Evolutionary conservation across 371 early-diverging fungal species (phyloP).

Genomic region (Cokeromyces recurvatus): DNA sequence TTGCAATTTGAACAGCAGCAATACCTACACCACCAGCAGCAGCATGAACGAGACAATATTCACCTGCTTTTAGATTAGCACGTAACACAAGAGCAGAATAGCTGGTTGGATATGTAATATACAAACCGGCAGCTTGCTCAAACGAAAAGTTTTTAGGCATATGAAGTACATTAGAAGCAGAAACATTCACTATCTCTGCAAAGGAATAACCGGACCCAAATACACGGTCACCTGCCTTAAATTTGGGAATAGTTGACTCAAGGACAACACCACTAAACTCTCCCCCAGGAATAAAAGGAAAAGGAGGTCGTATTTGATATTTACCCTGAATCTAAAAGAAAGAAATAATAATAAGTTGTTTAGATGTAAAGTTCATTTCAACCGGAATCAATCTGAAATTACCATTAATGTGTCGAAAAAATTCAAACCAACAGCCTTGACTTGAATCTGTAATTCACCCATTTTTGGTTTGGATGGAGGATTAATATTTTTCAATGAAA

Average conservation of each 20-base stretch:
- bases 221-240: conserved; percentile 72
- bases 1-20: conserved; percentile 66
- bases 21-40: conserved; percentile 78
- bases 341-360: not conserved
- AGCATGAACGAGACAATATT: conserved; percentile 74
- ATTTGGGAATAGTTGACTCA: conserved; percentile 41
- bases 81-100: conserved; percentile 72
- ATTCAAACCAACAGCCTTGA: conserved; percentile 75
- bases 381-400: conserved; percentile 7
- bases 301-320: conserved; percentile 78
- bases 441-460: conserved; percentile 63
- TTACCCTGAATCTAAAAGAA: conserved; percentile 66
- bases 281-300: conserved; percentile 82
- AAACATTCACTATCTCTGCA: conserved; percentile 63
- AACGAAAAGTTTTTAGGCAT: conserved; percentile 68
- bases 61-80: conserved; percentile 62
- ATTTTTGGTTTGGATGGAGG: conserved; percentile 56
- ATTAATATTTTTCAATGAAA: conserved; percentile 52
- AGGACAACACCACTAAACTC: conserved; percentile 52
- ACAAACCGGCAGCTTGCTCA: conserved; percentile 78
- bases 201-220: conserved; percentile 72
- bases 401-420: conserved; percentile 85
- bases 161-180: conserved; percentile 44
- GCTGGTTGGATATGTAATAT: conserved; percentile 78
- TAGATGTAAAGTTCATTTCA: too few species aligned